Percentiles rank a stretch among this genome's conserved stretches.
phyloP scores from a whole-genome alignment of 257 asterid species.

The Euphrasia confusa region DNA sequence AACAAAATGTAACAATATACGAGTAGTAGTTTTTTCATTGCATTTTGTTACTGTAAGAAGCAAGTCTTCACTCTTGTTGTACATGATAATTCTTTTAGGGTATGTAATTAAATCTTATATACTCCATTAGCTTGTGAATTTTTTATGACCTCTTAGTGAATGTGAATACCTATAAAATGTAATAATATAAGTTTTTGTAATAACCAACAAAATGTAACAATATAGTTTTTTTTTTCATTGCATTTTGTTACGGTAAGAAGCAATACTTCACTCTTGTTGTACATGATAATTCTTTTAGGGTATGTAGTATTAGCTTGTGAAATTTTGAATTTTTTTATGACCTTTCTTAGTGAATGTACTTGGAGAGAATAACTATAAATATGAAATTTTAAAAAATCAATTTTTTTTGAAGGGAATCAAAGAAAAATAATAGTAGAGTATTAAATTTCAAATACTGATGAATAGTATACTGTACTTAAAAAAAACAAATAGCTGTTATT shows the following conservation, averaged over 20 bases:
- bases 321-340: no score
- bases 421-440: no score
- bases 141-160: no score
- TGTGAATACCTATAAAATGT: constrained; percentile 59
- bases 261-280: constrained; percentile 53
- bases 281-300: constrained; percentile 63
- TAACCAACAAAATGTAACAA: constrained; percentile 28
- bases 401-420: no score
- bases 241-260: constrained; percentile 31
- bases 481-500: no score
- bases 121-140: constrained; percentile 15
- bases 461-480: no score
- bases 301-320: constrained; percentile 33
- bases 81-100: constrained; percentile 63
- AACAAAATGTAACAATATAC: constrained; percentile 31
- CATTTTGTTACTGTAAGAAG: constrained; percentile 31
- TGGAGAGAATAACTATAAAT: no score
- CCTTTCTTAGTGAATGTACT: no score
- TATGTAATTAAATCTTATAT: constrained; percentile 23
- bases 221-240: constrained; percentile 29
- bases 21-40: constrained; percentile 21
- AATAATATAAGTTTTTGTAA: constrained; percentile 26
- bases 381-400: no score
- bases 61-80: constrained; percentile 54
- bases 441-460: no score